Base-by-base conservation (phyloP, 2,329 filamentous ascomycete species). In the Sclerotinia glacialis region DNA sequence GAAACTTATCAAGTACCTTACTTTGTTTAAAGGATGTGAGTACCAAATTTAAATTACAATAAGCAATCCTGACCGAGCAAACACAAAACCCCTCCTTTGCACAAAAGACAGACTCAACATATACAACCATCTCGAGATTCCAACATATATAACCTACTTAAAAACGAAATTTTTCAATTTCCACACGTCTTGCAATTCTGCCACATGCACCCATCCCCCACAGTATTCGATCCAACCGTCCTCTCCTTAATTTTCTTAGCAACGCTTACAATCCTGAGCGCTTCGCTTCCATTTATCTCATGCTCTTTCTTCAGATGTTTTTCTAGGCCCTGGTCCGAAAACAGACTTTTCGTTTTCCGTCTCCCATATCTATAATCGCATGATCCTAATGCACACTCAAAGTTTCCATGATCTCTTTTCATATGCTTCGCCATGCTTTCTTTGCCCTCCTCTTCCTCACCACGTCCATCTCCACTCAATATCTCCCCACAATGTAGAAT, bases 401-500 rank as follows among this genome's bases (percentile, higher is more conserved):
- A 59, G 11, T 5, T 18, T 5, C 55, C 55, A 44, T 58, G 37
- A 21, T 16, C 37, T 18, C 55, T 58, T 53, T 65, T 40, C 53
- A 65, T 58, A 47, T 65, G 63, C 18, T 58, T 52, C 21, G 62
- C 31, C 31, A 31, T 31, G 5, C 31, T 31, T 31, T 31, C 31
- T 6, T 31, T 31, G 31, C 31, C 31, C 7, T 31, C 31, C 31
- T 31, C 31, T 31, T 6, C 31, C 31, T 31, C 31, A 31, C 31
- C 31, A 31, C 31, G 31, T 5, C 31, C 31, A 31, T 31, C 31
- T 31, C 31, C 31, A 31, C 5, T 28, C n/a, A 28, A 44, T 18
- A 12, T 42, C n/a, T 37, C n/a, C 40, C 42, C 28, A 5, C 53
- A 18, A 5, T 49, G 37, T n/a, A 2, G 2, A 1, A 28, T 14